Evolutionary conservation across 345 rosid genomes (phyloP), one percentile per base, ranked within the genome.

Genomic region (Carallia pectinifolia): DNA sequence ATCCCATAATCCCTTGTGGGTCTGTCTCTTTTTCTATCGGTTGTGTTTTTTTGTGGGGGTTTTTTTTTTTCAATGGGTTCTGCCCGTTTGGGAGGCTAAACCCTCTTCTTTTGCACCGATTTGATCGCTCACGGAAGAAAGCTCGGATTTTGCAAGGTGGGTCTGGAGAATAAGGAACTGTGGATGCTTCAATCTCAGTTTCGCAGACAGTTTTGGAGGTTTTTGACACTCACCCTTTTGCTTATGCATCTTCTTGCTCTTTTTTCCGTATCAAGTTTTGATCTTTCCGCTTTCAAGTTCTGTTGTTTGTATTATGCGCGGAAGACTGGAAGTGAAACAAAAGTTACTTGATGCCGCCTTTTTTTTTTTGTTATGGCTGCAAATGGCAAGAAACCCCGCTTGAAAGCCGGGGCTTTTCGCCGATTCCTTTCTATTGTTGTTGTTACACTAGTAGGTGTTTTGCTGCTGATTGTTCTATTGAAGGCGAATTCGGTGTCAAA

Each of bases 361-460:
- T 39, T 47, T 66, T 61, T 67, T 50, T 59, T 68, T 61, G 6
- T 48, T n/a, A 95, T 95, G n/a, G n/a, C 84, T 62, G 40, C 66
- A 59, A n/a, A 72, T 74, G 71, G 76, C 78, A 92, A 82, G 96
- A 95, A 87, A 80, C 75, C 71, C 56, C 87, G 81, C 63, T 47
- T 85, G 67, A 88, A n/a, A 77, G 85, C 76, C 39, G 80, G 81
- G 36, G 86, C 82, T 65, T 72, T 81, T 38, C 88, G 86, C 62
- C 88, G 90, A 39, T 69, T 73, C 61, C 19, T 36, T 36, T 83
- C 77, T 74, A 70, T 90, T 6, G 71, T 80, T 73, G 72, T 79
- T 58, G 80, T 88, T 58, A 88, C 96, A 2, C 36, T 85, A n/a
- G 63, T 85, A 53, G 75, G 87, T 56, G 90, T 83, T 65, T 66